Base-by-base conservation (phyloP, 805 yeast genomes). In the Isabelozyma gotoi region DNA sequence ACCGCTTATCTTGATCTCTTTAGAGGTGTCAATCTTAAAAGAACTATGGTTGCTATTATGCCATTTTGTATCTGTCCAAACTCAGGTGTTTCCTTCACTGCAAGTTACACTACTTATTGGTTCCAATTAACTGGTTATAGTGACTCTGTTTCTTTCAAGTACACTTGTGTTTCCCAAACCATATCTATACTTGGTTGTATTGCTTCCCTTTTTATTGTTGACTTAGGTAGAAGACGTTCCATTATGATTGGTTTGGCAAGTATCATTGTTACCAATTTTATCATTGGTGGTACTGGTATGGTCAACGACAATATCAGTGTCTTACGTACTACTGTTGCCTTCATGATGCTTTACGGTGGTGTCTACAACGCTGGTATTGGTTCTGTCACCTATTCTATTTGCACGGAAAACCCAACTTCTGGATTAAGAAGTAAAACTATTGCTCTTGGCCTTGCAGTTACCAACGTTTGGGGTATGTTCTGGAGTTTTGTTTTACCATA, bases 401-500 rank as follows among this genome's bases (percentile, higher is more conserved):
- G 45, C 39, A 19, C 44, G 10, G 59, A 54, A 18, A 49, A 44
- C 38, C 44, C 57, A 5, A 43, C 52, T 14, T 21, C 47, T 14
- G 41, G 39, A 3, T 42, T 52, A 17, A 50, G 59, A 36, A 45
- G 42, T 20, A 52, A 54, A 33, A 52, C 56, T 8, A 39, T 52
- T 19, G 55, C 53, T 10, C 20, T 52, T 31, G 52, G 45, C 10
- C 44, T 46, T 18, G 32, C 44, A 2, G 17, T 38, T 11, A 48
- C 39, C 39, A 44, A 43, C 19, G 11, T 36, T 12, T 44, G 41
- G 14, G 43, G 47, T 15, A 42, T 43, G 37, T 39, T 47, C 41
- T 52, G 49, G 56, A 38, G 46, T 3, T 51, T 53, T 43, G 48
- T 49, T 7, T 38, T 55, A 7, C 59, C 59, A 3, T 55, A 55